A percentile compares a stretch with the other conserved stretches of the same genome.
phyloP scores from a whole-genome alignment of 805 yeast species.

The Yarrowia sp. region DNA sequence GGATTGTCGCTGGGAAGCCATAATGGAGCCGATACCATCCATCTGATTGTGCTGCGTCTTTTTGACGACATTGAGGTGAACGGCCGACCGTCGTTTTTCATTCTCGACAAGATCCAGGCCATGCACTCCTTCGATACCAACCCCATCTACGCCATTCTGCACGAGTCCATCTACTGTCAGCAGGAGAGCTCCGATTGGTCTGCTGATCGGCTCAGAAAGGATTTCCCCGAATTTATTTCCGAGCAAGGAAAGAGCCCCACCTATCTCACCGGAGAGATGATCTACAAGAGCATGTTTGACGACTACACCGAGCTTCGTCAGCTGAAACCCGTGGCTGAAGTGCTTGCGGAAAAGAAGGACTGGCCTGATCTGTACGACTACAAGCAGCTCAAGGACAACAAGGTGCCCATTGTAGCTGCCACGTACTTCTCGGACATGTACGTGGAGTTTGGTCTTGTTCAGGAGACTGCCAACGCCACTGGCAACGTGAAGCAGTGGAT shows the following conservation, averaged over 20 bases:
- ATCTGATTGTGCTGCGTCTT: conserved; percentile 55
- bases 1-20: conserved; percentile 60
- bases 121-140: conserved; percentile 60
- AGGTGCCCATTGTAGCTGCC: conserved; percentile 44
- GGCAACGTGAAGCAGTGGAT: conserved; percentile 39
- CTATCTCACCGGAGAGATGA: conserved; percentile 65
- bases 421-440: conserved; percentile 40
- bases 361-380: conserved; percentile 55
- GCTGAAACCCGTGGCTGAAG: conserved; percentile 54
- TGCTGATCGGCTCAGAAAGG: conserved; percentile 50
- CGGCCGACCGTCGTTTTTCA: conserved; percentile 53
- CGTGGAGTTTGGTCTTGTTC: conserved; percentile 32
- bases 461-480: conserved; percentile 18
- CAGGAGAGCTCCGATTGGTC: conserved; percentile 56
- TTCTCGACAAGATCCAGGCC: conserved; percentile 51
- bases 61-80: conserved; percentile 51
- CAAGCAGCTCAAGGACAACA: conserved; percentile 45
- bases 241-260: neutral
- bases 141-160: conserved; percentile 61
- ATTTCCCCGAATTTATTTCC: neutral
- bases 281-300: conserved; percentile 58
- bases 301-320: conserved; percentile 56
- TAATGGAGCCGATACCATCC: conserved; percentile 60
- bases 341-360: conserved; percentile 44
- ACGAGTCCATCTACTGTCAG: conserved; percentile 65